Base-by-base conservation (phyloP, 495 filamentous ascomycete species). In the Penicillium ucsense region DNA sequence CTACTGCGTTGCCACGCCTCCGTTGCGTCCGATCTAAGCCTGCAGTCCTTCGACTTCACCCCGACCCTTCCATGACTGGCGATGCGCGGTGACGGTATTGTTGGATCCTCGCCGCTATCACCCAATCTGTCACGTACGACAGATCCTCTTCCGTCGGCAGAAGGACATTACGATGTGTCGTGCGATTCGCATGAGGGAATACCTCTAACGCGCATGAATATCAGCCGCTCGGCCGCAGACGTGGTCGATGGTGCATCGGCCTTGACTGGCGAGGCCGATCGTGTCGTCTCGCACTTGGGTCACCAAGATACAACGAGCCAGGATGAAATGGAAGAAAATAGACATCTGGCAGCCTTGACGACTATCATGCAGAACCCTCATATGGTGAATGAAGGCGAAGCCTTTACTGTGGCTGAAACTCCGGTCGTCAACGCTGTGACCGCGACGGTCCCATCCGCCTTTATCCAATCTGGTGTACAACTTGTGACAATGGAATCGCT, bases 341-440 rank as follows among this genome's bases (percentile, higher is more conserved):
- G 61, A 30, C 57, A 53, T 3, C 45, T 63, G 30, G 64, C 67
- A 33, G 67, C 65, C 46, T 55, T 68, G 4, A 62, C 66, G 47
- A 60, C 67, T 5, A 59, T 71, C 6, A 57, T 64, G 11, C 64
- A 64, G 4, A 63, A 65, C 41, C 57, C 65, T 5, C 52, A 53
- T 31, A 43, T 53, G 11, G 46, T 60, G 9, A 53, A 52, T 35
- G 44, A 20, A 20, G 20, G 50, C 6, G 49, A 52, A 34, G 56
- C 48, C 42, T 35, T 39, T 20, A 52, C 61, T 0, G 51, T 55
- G 10, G 8, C 60, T 3, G 55, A 60, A 2, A 55, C 60, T 3
- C 61, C 66, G 37, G 55, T 66, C 6, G 64, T 70, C 3, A 59
- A 62, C 34, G 66, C 66, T 5, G 57, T 66, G 6, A 55, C 53